Conservation (phyloP, 192 early-diverging fungal species). For the Chytriomyces sp. region DNA sequence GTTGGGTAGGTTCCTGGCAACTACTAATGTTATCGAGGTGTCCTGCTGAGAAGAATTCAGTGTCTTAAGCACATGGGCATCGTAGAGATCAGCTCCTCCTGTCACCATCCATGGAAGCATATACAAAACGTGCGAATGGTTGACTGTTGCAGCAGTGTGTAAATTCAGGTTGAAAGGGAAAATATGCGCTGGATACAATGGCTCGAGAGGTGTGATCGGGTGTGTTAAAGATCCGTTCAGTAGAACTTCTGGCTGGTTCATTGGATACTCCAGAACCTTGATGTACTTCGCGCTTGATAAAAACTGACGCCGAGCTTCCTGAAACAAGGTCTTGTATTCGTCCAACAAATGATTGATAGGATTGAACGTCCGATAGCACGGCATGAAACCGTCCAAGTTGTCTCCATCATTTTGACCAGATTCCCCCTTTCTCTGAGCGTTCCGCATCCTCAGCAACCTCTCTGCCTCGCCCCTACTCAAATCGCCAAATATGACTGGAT, state of each 20-base stretch:
- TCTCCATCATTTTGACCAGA: neutral
- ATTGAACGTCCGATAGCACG: conserved; percentile 29
- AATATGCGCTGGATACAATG: conserved; percentile 9
- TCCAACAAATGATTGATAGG: neutral
- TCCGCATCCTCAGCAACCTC: conserved; percentile 9
- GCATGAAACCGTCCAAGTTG: conserved; percentile 22
- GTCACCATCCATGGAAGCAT: conserved; percentile 47
- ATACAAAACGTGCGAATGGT: conserved; percentile 21
- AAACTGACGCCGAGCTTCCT: neutral
- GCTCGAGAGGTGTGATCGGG: neutral
- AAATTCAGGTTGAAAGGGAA: conserved; percentile 28
- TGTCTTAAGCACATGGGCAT: conserved; percentile 25
- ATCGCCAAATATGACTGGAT: conserved; percentile 36
- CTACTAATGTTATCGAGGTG: conserved; percentile 5
- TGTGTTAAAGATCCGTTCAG: conserved; percentile 1
- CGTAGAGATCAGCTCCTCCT: conserved; percentile 43
- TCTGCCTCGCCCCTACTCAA: conserved; percentile 17
- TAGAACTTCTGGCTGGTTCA: neutral
- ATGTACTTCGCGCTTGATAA: neutral
- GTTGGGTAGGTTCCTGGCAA: conserved; percentile 10
- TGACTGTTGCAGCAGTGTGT: neutral
- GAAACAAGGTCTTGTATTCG: neutral
- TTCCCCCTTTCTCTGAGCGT: neutral
- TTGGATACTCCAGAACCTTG: neutral
- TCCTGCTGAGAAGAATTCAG: neutral